Evolutionary conservation across 108 stramenopile genomes (phyloP).

Genomic region (Conticribra guillardii): DNA sequence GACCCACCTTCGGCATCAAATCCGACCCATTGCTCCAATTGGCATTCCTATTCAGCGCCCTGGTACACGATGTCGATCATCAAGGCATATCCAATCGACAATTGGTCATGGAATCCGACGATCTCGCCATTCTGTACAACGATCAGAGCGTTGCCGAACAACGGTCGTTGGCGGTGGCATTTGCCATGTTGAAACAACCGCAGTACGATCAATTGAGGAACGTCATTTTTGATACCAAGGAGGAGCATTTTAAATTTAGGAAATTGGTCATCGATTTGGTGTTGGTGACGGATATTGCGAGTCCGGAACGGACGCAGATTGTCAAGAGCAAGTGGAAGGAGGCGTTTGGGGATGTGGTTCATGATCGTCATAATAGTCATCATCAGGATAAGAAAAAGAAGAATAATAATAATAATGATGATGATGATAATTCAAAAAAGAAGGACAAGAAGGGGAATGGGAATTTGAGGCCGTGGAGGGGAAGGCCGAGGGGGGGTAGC

Average conservation of each 20-base stretch:
- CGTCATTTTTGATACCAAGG: slow-evolving; percentile 52
- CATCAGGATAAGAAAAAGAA: slow-evolving; percentile 26
- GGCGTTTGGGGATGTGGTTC: slow-evolving; percentile 78
- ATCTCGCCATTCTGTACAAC: slow-evolving; percentile 75
- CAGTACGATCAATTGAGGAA: slow-evolving; percentile 46
- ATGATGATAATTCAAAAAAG: not conserved
- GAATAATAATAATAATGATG: not conserved
- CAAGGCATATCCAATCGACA: slow-evolving; percentile 20
- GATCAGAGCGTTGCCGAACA: slow-evolving; percentile 83
- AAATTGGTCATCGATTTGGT: slow-evolving; percentile 62
- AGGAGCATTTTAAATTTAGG: slow-evolving; percentile 68
- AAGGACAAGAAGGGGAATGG: not conserved
- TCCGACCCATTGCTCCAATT: slow-evolving; percentile 33
- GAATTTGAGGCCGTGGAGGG: not conserved
- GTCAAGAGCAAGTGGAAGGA: slow-evolving; percentile 79
- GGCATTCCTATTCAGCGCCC: slow-evolving; percentile 33
- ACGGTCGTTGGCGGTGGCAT: slow-evolving; percentile 65
- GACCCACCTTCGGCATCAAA: slow-evolving; percentile 36
- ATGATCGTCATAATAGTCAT: slow-evolving; percentile 14
- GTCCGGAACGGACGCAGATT: slow-evolving; percentile 71
- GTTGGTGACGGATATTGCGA: slow-evolving; percentile 59
- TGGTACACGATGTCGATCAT: slow-evolving; percentile 45
- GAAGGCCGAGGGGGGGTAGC: not conserved
- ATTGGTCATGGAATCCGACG: slow-evolving; percentile 30
- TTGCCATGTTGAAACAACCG: slow-evolving; percentile 60